Percentiles rank a stretch among this genome's conserved stretches.
Evolutionary conservation across 768 basidiomycete species (phyloP).

Genomic region (Myochromella boudieri): DNA sequence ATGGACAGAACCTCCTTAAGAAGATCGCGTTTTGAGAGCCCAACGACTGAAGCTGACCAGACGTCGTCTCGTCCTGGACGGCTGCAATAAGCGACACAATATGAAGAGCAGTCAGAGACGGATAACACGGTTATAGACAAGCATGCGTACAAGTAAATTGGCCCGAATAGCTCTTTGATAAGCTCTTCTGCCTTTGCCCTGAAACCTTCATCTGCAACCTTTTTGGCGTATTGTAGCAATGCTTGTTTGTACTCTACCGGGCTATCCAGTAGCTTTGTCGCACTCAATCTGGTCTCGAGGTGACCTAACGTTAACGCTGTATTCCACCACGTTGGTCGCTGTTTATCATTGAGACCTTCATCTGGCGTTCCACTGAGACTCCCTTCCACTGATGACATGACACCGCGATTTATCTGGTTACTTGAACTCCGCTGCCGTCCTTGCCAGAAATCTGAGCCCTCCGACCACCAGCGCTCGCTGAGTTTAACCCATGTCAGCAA

Average conservation of each 20-base stretch:
- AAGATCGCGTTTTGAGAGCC: constrained; percentile 78
- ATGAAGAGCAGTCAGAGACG: neutral
- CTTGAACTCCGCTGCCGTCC: constrained; percentile 52
- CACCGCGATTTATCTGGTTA: constrained; percentile 44
- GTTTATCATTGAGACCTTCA: constrained; percentile 37
- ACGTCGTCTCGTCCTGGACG: constrained; percentile 61
- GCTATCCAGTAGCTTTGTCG: constrained; percentile 75
- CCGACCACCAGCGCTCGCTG: constrained; percentile 81
- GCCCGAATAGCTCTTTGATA: constrained; percentile 86
- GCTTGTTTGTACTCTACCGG: constrained; percentile 82
- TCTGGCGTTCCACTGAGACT: constrained; percentile 38
- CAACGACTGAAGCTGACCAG: constrained; percentile 72
- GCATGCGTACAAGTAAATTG: constrained; percentile 77
- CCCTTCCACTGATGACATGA: constrained; percentile 54
- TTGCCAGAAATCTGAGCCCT: constrained; percentile 84
- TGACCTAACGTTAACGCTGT: constrained; percentile 85
- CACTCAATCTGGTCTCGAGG: constrained; percentile 79
- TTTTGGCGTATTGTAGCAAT: constrained; percentile 75
- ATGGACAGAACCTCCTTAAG: constrained; percentile 75
- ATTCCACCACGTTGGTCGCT: constrained; percentile 77
- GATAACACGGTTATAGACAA: too few relatives aligned
- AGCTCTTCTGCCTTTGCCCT: constrained; percentile 88
- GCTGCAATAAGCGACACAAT: constrained; percentile 39
- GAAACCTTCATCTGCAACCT: constrained; percentile 88
- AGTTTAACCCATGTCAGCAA: constrained; percentile 74